Base-by-base conservation (phyloP, 2,329 filamentous ascomycete genomes). In the Cryphonectria parasitica region DNA sequence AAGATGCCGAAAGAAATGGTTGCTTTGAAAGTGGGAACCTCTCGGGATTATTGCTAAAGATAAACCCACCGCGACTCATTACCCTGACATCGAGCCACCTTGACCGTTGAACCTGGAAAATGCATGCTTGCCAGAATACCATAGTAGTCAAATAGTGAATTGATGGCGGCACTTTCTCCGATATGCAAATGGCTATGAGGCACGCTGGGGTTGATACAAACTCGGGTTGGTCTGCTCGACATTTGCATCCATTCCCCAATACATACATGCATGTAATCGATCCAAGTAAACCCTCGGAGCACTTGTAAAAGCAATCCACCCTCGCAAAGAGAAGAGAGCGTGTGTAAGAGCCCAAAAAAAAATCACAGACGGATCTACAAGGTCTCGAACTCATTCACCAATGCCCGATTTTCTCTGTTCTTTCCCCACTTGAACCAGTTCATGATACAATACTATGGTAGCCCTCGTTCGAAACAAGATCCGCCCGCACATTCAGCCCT, bases 41-140 rank as follows among this genome's bases (percentile, higher is more conserved):
- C 10, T 45, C 41, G 39, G 62, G 15, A 45, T 45, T n/a, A 34
- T 64, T 64, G 39, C 39, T 45, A 64, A 49, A 31, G 39, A 64
- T 49, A 64, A 64, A 45, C 34, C n/a, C 60, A 56, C 49, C 31
- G 58, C 62, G 60, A 43, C 63, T 56, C 25, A 49, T 54, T 52
- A 64, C 11, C 28, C 43, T 68, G 64, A 31, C 28, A 66, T 64
- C 28, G 65, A 60, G 19, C 58, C n/a, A 28, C 31, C 25, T 19
- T 3, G 52, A 56, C 52, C 25, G 52, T 60, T 60, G 15, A 36
- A 34, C 15, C 25, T 36, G 11, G 31, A 22, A 13, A n/a, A 28
- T 31, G 56, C 56, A 22, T 28, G 10, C 25, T 56, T 39, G 8
- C 2, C 36, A 39, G 10, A 13, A 39, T 10, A 39, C 34, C 34